phyloP scores from a whole-genome alignment of 192 early-diverging fungal genomes.

The Coemansia sp. region DNA sequence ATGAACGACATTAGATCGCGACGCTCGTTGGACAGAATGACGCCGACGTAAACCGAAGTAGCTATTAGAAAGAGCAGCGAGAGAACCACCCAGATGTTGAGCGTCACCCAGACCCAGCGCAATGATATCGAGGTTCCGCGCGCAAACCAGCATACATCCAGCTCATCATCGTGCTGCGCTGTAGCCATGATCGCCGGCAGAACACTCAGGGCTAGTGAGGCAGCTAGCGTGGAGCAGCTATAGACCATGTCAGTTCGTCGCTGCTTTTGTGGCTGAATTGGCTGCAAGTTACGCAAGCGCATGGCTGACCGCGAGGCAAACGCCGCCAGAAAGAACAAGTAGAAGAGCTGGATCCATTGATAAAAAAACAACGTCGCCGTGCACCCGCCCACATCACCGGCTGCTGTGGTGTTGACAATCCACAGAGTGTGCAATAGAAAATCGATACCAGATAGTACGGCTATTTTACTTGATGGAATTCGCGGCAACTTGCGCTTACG shows the following conservation, averaged over 20 bases:
- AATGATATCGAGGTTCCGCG: constrained; percentile 5
- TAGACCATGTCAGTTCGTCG: constrained; percentile 22
- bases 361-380: constrained; percentile 40
- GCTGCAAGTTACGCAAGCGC: constrained; percentile 37
- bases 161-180: constrained; percentile 17
- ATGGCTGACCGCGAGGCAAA: constrained; percentile 36
- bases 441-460: constrained; percentile 37
- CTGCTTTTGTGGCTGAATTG: constrained; percentile 11
- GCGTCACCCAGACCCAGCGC: constrained; percentile 48
- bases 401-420: constrained; percentile 32
- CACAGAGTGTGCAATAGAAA: constrained; percentile 33
- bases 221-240: constrained; percentile 10
- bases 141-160: constrained; percentile 37
- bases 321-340: constrained; percentile 34
- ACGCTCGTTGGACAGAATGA: constrained; percentile 44
- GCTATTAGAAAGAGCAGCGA: constrained; percentile 34
- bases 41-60: constrained; percentile 26
- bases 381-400: constrained; percentile 5
- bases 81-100: constrained; percentile 37
- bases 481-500: constrained; percentile 16
- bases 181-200: constrained; percentile 32
- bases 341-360: constrained; percentile 36
- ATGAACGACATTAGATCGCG: constrained; percentile 31
- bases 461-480: constrained; percentile 43
- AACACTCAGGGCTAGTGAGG: constrained; percentile 27